phyloP scores from a whole-genome alignment of 176 grass and related monocot genomes.

The Lolium rigidum region DNA sequence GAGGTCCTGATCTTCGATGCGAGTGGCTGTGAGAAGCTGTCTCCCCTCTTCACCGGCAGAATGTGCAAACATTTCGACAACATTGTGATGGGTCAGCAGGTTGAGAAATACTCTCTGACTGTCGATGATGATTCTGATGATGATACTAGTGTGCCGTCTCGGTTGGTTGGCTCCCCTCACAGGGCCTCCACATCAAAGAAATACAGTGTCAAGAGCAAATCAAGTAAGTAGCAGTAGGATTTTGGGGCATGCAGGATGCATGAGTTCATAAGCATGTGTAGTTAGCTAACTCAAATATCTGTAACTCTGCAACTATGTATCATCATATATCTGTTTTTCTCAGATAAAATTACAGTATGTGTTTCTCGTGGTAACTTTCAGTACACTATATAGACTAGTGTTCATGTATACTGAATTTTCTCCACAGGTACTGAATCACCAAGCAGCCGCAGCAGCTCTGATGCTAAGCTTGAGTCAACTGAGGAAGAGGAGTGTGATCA shows the following conservation, averaged over 20 bases:
- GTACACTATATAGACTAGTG: neutral
- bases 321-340: neutral
- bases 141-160: neutral
- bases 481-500: constrained; percentile 32
- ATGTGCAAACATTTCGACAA: neutral
- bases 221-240: neutral
- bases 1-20: constrained; percentile 54
- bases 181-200: constrained; percentile 26
- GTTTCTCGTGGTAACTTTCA: neutral
- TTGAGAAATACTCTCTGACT: neutral
- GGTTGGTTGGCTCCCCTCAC: neutral
- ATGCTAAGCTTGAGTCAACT: constrained; percentile 5
- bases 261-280: neutral
- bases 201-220: constrained; percentile 5
- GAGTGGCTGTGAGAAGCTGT: constrained; percentile 49
- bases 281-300: neutral
- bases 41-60: neutral
- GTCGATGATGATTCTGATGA: constrained; percentile 1
- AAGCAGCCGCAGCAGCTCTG: constrained; percentile 10
- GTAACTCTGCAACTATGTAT: neutral
- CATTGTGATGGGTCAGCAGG: neutral
- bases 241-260: neutral
- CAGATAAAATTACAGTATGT: neutral
- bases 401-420: neutral
- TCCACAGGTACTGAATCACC: constrained; percentile 27